A percentile compares a stretch with the other conserved stretches of the same genome.
phyloP scores from a whole-genome alignment of 2,329 filamentous ascomycete genomes.

The Thielaviopsis musarum region DNA sequence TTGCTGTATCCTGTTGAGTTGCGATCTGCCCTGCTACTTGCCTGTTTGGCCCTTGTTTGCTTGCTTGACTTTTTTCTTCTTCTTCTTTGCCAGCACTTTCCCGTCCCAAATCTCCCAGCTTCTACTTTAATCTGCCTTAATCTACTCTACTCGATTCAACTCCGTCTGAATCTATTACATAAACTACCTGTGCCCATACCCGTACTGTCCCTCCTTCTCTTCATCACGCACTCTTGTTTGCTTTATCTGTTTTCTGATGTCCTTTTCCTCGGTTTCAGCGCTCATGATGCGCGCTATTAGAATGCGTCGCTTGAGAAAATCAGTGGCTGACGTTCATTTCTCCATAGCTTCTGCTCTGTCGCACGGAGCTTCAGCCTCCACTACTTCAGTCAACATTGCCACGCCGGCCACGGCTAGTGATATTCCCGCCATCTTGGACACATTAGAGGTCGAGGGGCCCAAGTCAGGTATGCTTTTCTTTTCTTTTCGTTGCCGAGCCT shows the following conservation, averaged over 20 bases:
- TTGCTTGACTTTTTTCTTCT: neutral
- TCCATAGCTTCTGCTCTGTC: conserved; percentile 8
- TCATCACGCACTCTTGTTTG: neutral
- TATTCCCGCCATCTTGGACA: conserved; percentile 6
- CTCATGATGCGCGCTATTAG: conserved; percentile 4
- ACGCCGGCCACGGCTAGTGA: conserved; percentile 7
- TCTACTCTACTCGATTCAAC: neutral
- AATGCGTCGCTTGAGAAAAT: conserved; percentile 6
- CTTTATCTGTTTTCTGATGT: neutral
- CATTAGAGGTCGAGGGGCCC: conserved; percentile 2
- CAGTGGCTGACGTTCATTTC: conserved; percentile 9
- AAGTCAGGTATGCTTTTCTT: conserved; percentile 7
- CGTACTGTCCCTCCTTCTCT: neutral
- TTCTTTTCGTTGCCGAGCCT: neutral
- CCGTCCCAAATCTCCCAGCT: neutral
- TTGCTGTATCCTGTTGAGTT: neutral
- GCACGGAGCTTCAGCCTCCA: neutral
- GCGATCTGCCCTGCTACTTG: neutral
- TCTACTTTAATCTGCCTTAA: neutral
- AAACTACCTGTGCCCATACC: neutral
- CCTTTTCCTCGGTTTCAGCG: conserved; percentile 1
- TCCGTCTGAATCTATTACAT: neutral
- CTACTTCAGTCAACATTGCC: neutral
- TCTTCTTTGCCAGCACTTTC: neutral
- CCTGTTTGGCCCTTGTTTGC: neutral